Evolutionary conservation across 768 basidiomycete species (phyloP), one percentile per base, ranked within the genome.

Genomic region (Suillus discolor): DNA sequence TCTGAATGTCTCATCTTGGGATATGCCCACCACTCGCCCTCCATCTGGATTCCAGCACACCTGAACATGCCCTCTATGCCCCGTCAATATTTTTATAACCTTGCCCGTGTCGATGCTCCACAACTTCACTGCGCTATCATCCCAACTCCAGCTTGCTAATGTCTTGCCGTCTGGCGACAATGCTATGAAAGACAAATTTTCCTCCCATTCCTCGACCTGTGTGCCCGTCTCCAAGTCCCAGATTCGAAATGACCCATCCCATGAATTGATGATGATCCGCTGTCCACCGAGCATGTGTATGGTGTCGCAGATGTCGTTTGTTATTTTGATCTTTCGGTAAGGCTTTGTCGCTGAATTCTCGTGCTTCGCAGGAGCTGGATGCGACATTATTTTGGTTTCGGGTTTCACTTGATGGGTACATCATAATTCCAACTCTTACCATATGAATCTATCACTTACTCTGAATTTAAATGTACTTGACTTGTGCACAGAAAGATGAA

Each of bases 31-130:
- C 28, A 53, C 28, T 31, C 28, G 28, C 16, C 18, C 16, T 28
- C 51, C 53, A 16, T 54, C 53, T 54, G 53, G 18, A 54, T 31
- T 54, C 53, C 53, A 54, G 31, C 53, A 54, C 4, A 54, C 8
- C 18, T 16, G 18, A 28, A 0, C 28, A 54, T 28, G 18, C 5
- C 16, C 16, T 9, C 18, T 20, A 4, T 54, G 16, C 25, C 28
- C 53, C 28, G 9, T 31, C 53, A 54, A 20, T 11, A 13, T 31
- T 54, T 54, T 31, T 18, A 31, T 54, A 18, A 54, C 28, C 28
- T 54, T 54, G 53, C 31, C 53, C 0, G 28, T 54, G 9, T 54
- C 16, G 25, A 18, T 5, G 25, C 31, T 18, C 25, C 53, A 54
- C 31, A 54, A 54, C 20, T 28, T 18, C 4, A 54, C 31, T 54